Conservation (phyloP, 23 red algal species). For the Porphyridium purpureum region DNA sequence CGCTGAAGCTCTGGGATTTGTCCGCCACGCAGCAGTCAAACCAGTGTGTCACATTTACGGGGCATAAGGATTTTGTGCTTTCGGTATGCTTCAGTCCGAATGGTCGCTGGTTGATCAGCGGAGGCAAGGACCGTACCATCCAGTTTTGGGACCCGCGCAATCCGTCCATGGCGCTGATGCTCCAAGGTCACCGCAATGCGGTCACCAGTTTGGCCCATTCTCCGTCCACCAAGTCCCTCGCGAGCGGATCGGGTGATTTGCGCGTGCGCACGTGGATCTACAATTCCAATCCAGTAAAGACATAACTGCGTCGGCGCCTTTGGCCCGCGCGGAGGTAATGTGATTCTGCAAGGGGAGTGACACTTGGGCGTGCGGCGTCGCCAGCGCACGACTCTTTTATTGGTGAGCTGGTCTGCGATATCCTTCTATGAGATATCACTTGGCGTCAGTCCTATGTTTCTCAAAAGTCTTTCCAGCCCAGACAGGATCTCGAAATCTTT, state of each 20-base stretch:
- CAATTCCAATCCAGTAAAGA: too few relatives aligned
- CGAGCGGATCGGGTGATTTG: constrained; percentile 76
- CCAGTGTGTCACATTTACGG: constrained; percentile 54
- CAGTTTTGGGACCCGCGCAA: constrained; percentile 82
- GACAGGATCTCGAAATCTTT: too few relatives aligned
- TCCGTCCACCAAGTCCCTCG: constrained; percentile 28
- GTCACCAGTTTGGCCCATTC: constrained; percentile 77
- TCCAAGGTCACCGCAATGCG: constrained; percentile 84
- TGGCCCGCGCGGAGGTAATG: too few relatives aligned
- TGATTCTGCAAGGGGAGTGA: too few relatives aligned
- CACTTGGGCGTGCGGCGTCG: too few relatives aligned
- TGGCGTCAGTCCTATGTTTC: too few relatives aligned
- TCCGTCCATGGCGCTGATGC: constrained; percentile 34
- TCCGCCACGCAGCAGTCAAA: constrained; percentile 16
- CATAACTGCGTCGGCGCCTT: too few relatives aligned
- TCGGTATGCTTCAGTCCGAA: constrained; percentile 67
- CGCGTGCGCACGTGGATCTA: constrained; percentile 42
- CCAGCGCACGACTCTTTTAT: too few relatives aligned
- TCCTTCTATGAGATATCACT: too few relatives aligned
- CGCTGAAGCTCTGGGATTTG: constrained; percentile 80
- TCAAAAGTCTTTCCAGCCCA: too few relatives aligned
- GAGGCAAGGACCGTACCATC: constrained; percentile 75
- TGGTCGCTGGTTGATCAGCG: constrained; percentile 58
- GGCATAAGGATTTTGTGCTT: constrained; percentile 85
- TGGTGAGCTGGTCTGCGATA: too few relatives aligned